Percentiles rank a stretch among this genome's conserved stretches.
These are phyloP conservation scores for Trichoderma asperelloides DNA, from an alignment of 495 filamentous ascomycete species.

Conservation along the genomic window DNA sequence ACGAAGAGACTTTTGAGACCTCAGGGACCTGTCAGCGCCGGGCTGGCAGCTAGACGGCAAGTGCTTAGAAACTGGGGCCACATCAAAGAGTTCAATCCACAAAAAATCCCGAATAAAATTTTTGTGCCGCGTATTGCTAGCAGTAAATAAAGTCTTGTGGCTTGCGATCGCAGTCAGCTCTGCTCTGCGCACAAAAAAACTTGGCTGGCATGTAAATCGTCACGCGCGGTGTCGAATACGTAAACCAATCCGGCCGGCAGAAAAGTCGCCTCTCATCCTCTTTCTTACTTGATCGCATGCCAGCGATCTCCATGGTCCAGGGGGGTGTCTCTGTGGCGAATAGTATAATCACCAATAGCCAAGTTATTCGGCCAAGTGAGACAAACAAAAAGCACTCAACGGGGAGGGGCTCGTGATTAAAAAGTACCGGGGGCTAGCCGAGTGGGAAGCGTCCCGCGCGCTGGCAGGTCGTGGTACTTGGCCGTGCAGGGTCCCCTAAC, in stretches of 20 bases:
- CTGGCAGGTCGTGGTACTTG: too few species aligned
- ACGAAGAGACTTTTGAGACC: not conserved
- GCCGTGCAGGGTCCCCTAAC: too few species aligned
- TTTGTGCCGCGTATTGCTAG: not conserved
- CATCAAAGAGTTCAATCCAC: not conserved
- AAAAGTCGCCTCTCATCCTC: not conserved
- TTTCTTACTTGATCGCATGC: not conserved
- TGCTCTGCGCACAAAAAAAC: too few species aligned
- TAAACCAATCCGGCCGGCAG: too few species aligned
- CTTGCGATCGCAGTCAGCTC: not conserved
- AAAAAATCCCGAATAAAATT: not conserved
- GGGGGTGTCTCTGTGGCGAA: not conserved
- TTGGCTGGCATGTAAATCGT: too few species aligned
- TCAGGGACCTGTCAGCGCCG: slow-evolving; percentile 1
- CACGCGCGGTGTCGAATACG: too few species aligned
- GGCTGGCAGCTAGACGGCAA: not conserved
- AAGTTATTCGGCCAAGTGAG: not conserved
- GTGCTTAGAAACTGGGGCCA: slow-evolving; percentile 3
- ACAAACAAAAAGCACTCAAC: not conserved
- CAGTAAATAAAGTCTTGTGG: not conserved
- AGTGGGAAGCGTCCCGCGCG: not conserved
- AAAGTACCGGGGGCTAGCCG: not conserved
- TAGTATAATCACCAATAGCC: not conserved
- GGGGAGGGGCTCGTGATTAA: not conserved
- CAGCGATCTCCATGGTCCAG: not conserved